Base-by-base conservation (phyloP, 768 basidiomycete genomes). In the Hygrocybe coccinea region DNA sequence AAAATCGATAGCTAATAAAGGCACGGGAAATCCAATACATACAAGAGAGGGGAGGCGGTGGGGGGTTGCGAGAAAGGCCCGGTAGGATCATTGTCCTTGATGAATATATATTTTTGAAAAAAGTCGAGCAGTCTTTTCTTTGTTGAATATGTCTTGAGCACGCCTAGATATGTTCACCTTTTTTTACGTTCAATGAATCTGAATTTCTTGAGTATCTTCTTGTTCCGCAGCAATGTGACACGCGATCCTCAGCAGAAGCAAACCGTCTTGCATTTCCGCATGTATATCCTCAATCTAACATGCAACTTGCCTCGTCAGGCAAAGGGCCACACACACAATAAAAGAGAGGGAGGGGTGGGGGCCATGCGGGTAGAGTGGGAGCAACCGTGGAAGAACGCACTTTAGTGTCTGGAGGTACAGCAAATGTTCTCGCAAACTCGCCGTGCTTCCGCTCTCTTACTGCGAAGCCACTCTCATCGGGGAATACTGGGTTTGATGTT, bases 181-280 rank as follows among this genome's bases (percentile, higher is more conserved):
- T n/a, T n/a, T n/a, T 34, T 4, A 17, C 11, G 36, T 47, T 79
- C 68, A 79, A 69, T 64, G 72, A 65, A 85, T 75, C 56, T 71
- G 64, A 50, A 86, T 75, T 44, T 77, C 74, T 72, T 81, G 74
- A 47, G 75, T 72, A 56, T 78, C 74, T 55, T 82, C 76, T 33
- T 65, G 61, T 52, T 70, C 58, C 57, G 71, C 74, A 9, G 79
- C 76, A 17, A 72, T 65, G 7, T 82, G 83, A 57, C 74, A 76
- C 50, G 75, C 67, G 58, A 87, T 76, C 60, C 68, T 80, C 64
- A 87, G 66, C 17, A 74, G 76, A 45, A 87, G 77, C 50, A 87
- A 66, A 35, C 86, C 86, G 64, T 85, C 79, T 59, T 78, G 76
- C 72, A 87, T 76, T 51, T 73, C 69, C 33, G 79, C 81, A 25